Evolutionary conservation across 164 flowering plant species (phyloP).

Genomic region (Euptelea pleiosperma): DNA sequence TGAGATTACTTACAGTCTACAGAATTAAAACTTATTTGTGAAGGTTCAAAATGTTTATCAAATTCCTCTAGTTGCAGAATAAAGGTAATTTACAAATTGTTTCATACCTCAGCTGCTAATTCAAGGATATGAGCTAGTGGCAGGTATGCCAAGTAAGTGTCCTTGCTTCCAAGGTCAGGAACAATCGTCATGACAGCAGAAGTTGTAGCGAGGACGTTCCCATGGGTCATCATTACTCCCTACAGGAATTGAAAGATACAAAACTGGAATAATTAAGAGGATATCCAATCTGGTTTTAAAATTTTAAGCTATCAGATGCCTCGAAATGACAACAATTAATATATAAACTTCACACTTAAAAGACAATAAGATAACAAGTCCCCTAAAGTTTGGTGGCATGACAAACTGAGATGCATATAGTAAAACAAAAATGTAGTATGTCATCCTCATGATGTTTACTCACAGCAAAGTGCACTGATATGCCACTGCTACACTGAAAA

Average conservation of each 20-base stretch:
- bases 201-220: conserved; percentile 73
- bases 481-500: no score
- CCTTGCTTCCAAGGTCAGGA: conserved; percentile 65
- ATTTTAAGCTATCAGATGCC: not conserved
- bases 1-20: not conserved
- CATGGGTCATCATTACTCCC: conserved; percentile 99
- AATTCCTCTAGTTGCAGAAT: conserved; percentile 4
- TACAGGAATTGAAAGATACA: conserved; percentile 27
- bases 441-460: not conserved
- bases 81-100: not conserved
- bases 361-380: no score
- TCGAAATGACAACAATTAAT: not conserved
- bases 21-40: not conserved
- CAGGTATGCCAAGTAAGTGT: conserved; percentile 82
- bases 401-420: not conserved
- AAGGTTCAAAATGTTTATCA: not conserved
- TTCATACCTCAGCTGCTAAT: conserved; percentile 90
- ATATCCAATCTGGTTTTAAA: not conserved
- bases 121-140: conserved; percentile 97
- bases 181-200: conserved; percentile 90
- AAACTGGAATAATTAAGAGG: not conserved
- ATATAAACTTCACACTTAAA: not conserved
- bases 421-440: not conserved
- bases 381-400: not conserved
- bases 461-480: no score